phyloP scores from a whole-genome alignment of 2,329 filamentous ascomycete genomes.

The Epichloe uncinata region DNA sequence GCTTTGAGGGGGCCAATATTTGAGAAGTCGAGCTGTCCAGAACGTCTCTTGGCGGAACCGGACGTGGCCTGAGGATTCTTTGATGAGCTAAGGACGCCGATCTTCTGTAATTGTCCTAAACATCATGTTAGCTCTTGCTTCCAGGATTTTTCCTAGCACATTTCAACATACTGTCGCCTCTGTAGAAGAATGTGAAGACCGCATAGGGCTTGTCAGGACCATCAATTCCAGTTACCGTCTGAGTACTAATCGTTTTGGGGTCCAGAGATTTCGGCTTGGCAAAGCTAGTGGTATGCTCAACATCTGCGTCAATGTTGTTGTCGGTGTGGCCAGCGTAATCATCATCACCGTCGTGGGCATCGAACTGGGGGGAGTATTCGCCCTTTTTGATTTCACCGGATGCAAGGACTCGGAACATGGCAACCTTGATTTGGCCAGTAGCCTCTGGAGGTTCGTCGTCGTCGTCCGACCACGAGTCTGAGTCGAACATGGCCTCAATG shows the following conservation, averaged over 20 bases:
- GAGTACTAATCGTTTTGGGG: conserved; percentile 94
- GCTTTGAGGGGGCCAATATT: conserved; percentile 73
- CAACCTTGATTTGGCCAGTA: conserved; percentile 94
- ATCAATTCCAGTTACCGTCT: conserved; percentile 97
- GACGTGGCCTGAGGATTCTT: conserved; percentile 52
- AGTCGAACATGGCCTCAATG: conserved; percentile 54
- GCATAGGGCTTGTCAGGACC: conserved; percentile 93
- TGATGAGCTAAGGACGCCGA: conserved; percentile 66
- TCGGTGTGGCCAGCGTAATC: conserved; percentile 41
- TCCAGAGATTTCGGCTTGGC: conserved; percentile 93
- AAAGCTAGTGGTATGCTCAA: conserved; percentile 96
- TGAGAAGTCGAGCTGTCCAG: conserved; percentile 72
- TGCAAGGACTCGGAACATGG: conserved; percentile 86
- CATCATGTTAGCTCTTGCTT: conserved; percentile 1
- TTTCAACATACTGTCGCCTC: conserved; percentile 70
- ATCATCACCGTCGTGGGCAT: conserved; percentile 90
- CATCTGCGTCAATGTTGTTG: conserved; percentile 58
- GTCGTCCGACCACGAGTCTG: conserved; percentile 63
- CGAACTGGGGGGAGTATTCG: conserved; percentile 95
- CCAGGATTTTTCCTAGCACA: background rate
- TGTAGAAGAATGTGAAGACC: conserved; percentile 94
- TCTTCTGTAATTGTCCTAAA: conserved; percentile 85
- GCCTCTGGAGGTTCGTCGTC: conserved; percentile 89
- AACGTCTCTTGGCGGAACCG: conserved; percentile 59
- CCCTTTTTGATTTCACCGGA: conserved; percentile 97